Evolutionary conservation across 345 rosid genomes (phyloP).

Genomic region (Turritis glabra): DNA sequence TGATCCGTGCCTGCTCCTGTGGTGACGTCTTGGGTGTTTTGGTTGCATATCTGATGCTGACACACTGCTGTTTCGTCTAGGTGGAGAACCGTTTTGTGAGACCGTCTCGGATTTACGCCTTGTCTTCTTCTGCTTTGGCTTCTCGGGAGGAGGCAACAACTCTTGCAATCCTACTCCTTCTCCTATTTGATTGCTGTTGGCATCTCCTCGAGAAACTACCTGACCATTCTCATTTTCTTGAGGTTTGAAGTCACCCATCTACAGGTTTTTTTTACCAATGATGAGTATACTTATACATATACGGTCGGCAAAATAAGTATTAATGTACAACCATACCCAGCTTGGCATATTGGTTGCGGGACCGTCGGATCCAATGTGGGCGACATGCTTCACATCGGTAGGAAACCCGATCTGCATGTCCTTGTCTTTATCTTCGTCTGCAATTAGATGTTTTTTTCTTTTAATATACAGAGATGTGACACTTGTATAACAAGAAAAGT

Average conservation of each 20-base stretch:
- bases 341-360: constrained; percentile 52
- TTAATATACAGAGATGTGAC: not conserved
- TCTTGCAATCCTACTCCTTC: constrained; percentile 42
- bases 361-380: constrained; percentile 77
- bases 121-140: constrained; percentile 27
- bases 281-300: not conserved
- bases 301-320: not conserved
- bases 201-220: constrained; percentile 33
- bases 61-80: constrained; percentile 32
- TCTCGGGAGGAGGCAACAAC: constrained; percentile 24
- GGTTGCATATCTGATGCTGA: constrained; percentile 29
- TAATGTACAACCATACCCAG: constrained; percentile 56
- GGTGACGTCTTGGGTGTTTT: constrained; percentile 33
- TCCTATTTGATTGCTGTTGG: constrained; percentile 29
- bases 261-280: not conserved
- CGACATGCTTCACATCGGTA: constrained; percentile 80
- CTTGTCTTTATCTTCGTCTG: constrained; percentile 58
- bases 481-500: constrained; percentile 17
- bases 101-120: constrained; percentile 30
- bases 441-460: not conserved
- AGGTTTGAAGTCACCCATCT: constrained; percentile 42
- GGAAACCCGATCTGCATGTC: constrained; percentile 70
- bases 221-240: constrained; percentile 31
- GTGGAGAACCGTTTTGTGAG: constrained; percentile 35
- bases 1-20: constrained; percentile 31